phyloP scores from a whole-genome alignment of 2,329 filamentous ascomycete genomes.

The Xylaria sp. region DNA sequence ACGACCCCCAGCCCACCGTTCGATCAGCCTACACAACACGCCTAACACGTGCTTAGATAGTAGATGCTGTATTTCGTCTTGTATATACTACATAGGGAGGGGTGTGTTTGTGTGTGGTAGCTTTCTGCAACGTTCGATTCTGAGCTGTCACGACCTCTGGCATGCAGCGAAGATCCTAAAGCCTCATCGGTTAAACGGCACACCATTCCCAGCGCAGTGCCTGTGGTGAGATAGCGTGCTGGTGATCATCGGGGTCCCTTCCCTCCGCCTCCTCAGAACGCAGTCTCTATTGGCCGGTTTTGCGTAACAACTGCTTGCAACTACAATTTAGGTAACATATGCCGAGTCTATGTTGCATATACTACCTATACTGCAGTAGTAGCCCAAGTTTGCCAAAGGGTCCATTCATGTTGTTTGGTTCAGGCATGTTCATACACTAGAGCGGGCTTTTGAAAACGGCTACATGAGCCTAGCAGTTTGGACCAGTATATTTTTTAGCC shows the following conservation, averaged over 20 bases:
- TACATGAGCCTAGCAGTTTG: conserved; percentile 23
- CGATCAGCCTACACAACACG: conserved; percentile 16
- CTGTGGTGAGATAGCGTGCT: conserved; percentile 14
- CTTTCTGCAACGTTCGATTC: conserved; percentile 39
- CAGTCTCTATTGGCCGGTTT: conserved; percentile 4
- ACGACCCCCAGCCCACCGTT: conserved; percentile 20
- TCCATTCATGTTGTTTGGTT: not conserved
- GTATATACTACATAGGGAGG: conserved; percentile 6
- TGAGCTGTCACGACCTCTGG: conserved; percentile 25
- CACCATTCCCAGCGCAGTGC: conserved; percentile 19
- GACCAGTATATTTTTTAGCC: not conserved
- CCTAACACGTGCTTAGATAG: conserved; percentile 10
- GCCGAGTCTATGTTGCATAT: not conserved
- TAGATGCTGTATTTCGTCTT: not conserved
- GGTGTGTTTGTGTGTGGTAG: not conserved
- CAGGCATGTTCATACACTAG: conserved; percentile 3
- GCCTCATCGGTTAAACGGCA: conserved; percentile 37
- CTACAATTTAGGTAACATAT: not conserved
- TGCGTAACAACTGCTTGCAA: not conserved
- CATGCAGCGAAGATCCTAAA: conserved; percentile 38
- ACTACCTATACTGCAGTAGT: not conserved
- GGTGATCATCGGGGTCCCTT: conserved; percentile 23
- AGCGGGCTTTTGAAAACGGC: conserved; percentile 12
- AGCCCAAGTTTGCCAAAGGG: no score
- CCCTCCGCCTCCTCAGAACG: not conserved